Evolutionary conservation across 2,329 filamentous ascomycete species (phyloP), one percentile per base, ranked within the genome.

Genomic region (Arthroderma sp.): DNA sequence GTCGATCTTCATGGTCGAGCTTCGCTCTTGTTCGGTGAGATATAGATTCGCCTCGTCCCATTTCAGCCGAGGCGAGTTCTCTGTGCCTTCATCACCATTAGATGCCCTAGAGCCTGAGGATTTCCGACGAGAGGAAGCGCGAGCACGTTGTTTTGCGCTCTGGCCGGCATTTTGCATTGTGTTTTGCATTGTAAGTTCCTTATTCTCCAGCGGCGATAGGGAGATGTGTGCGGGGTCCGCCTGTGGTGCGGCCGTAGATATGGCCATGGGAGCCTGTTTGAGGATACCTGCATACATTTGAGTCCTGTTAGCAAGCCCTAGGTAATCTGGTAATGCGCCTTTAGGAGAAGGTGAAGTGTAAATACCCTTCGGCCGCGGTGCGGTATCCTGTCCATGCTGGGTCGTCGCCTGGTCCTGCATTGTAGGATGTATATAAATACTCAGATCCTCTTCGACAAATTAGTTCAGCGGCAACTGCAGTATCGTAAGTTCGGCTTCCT

Each of bases 31-130:
- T 75, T 98, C 93, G 6, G 93, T 93, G 56, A 98, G 81, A 74
- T 96, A 98, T 33, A 98, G 81, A 69, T 98, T 98, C 49, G 88
- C 93, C 76, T 98, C 93, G 72, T 98, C 93, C 93, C 93, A 98
- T 76, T 96, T 95, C 64, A 98, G 79, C 61, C 90, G 85, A 61
- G 87, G 86, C 59, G 81, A 84, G 58, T 77, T 79, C 53, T 83
- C 79, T 9, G 23, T 11, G 54, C 82, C 80, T 17, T 77, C 71
- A 43, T 80, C 76, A 60, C 77, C 72, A 57, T 76, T 75, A 53
- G 63, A 61, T 59, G 65, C 73, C 13, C 9, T 51, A 60, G 73
- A 73, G 59, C 71, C 74, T 60, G 72, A 72, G 0, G 87, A 91
- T 63, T 85, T 85, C 54, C 88, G 85, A 57, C 89, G 86, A n/a